Base-by-base conservation (phyloP, 768 basidiomycete genomes). In the Albatrellus ellisii region DNA sequence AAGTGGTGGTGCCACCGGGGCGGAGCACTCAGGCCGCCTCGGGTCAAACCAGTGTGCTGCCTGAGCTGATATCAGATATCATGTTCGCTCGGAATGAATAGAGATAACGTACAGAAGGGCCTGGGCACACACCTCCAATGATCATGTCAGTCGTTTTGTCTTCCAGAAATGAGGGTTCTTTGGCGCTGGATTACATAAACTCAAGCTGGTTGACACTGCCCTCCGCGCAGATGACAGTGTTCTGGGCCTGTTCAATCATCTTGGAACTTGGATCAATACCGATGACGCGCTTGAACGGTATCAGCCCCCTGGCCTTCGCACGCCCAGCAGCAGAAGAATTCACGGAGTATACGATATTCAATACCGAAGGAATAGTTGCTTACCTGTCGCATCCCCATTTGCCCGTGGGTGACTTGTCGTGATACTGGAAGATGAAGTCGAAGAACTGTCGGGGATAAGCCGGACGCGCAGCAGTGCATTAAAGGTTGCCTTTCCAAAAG, bases 371-470 rank as follows among this genome's bases (percentile, higher is more conserved):
- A 17, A 20, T 7, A 36, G 11, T 6, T 11, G 14, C 63, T 9
- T 44, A 82, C 86, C 82, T n/a, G 87, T 84, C 21, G 59, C 87
- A 89, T 4, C 88, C 86, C 2, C 88, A 56, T 51, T 91, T 87
- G 0, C 59, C 58, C 14, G 50, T 56, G 47, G 36, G 47, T 1
- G 52, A 54, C 10, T 48, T 45, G 4, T 51, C 55, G 52, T 88
- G 85, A 52, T 75, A 81, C 4, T 62, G 55, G 51, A 75, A 75
- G 32, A 88, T 61, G 31, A 70, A 61, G 20, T 81, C 71, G 55
- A 73, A 86, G 7, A 88, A 64, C 20, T 68, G 61, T 4, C 61
- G 56, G 3, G 87, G 84, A 53, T 88, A 88, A 1, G 76, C 79
- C 22, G 84, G 88, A 8, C 88, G 65, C 32, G 69, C 72, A 2